phyloP scores from a whole-genome alignment of 768 basidiomycete species.

The Podaxis sp. region DNA sequence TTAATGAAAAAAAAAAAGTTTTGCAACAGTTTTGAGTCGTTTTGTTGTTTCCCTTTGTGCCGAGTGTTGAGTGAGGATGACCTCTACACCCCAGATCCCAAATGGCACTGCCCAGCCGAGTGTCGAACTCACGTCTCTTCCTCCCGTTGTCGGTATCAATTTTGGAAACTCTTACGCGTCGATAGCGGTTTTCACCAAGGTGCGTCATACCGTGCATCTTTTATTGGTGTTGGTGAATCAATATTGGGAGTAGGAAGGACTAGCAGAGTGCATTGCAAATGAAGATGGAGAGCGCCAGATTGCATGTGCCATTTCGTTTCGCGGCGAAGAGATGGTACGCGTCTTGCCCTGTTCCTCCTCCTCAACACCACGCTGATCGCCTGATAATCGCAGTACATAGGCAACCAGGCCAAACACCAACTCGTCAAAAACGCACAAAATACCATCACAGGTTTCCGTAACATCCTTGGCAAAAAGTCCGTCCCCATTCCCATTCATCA shows the following conservation, averaged over 20 bases:
- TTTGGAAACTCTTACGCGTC: constrained; percentile 95
- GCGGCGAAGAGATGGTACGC: constrained; percentile 84
- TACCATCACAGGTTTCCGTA: constrained; percentile 92
- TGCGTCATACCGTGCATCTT: constrained; percentile 25
- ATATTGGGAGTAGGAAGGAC: constrained; percentile 59
- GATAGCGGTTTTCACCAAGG: constrained; percentile 94
- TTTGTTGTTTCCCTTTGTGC: too few relatives aligned
- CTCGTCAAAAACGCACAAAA: constrained; percentile 93
- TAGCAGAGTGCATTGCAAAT: constrained; percentile 94
- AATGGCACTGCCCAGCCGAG: constrained; percentile 51
- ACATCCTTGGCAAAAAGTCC: constrained; percentile 88
- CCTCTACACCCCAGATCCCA: constrained; percentile 19
- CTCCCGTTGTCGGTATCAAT: constrained; percentile 87
- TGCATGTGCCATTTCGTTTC: constrained; percentile 88
- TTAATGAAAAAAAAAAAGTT: not conserved
- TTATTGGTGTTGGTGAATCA: not conserved
- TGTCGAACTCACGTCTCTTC: constrained; percentile 31
- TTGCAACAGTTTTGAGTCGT: too few relatives aligned
- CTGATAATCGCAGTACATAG: constrained; percentile 72
- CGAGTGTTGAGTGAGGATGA: too few relatives aligned
- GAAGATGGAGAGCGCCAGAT: constrained; percentile 99
- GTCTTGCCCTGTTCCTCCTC: constrained; percentile 23
- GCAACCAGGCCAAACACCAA: constrained; percentile 90
- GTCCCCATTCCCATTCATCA: constrained; percentile 16
- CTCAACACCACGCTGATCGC: constrained; percentile 10